Evolutionary conservation across 2,329 filamentous ascomycete species (phyloP), one percentile per base, ranked within the genome.

Genomic region (Epichloe sibirici): DNA sequence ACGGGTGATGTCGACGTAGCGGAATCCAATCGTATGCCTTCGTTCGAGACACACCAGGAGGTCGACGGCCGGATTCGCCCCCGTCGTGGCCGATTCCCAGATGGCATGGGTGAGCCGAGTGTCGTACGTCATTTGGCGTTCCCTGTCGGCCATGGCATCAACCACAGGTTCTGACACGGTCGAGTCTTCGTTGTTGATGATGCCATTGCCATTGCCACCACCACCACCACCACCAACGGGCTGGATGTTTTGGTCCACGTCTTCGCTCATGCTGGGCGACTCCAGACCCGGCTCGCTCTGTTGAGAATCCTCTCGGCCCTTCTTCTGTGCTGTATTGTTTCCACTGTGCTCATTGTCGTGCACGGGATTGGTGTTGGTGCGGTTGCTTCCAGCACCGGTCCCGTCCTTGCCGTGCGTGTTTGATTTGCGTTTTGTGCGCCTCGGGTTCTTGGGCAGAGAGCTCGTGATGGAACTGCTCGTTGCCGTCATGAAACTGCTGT

Each of bases 1-100:
- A 8, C 90, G 81, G 5, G 86, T 94, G 58, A 98, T 95, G 65
- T 98, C 93, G 17, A 95, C 91, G 64, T 98, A 98, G 48, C 90
- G 83, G 71, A 98, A 98, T 0, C 93, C 93, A 61, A 98, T 95
- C 0, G 87, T 83, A 61, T 95, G 89, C 31, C 88, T 81, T 23
- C 93, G 82, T 68, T 98, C 93, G 2, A 98, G 76, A 64, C 93
- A 98, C 5, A 96, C 87, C 1, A 98, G 74, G 17, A 98, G 72
- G 66, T 98, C 93, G 0, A 95, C 88, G 0, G 93, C 91, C 0
- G 93, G 93, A 64, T 98, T 97, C 2, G 90, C 90, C 48, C 90
- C 86, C 1, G 85, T 85, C 0, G 91, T 97, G 1, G 93, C 90
- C 17, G 94, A 77, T 55, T 91, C 86, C 93, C 93, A 98, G 59